Evolutionary conservation across 31 red algal species (phyloP), one percentile per base, ranked within the genome.

Genomic region (Odonthalia washingtoniensis): DNA sequence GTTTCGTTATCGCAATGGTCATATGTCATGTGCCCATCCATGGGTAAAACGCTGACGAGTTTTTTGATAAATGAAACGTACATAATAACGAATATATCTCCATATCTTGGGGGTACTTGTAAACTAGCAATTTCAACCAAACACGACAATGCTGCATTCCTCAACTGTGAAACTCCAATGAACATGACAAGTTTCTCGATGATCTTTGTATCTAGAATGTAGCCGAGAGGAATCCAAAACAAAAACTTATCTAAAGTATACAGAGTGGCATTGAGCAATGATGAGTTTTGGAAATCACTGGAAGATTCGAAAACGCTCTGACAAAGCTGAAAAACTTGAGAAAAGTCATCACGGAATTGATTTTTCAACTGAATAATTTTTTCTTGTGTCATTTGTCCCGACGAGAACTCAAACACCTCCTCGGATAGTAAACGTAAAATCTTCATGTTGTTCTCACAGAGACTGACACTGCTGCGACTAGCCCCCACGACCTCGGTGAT

Each of bases 391-490:
- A 99, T 96, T 65, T 99, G 84, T 30, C 94, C 97, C 9, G 67
- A 75, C 31, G 87, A 92, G 69, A 99, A 99, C 70, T 99, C 94
- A 73, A 99, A 99, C 38, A 99, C 97, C 72, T 99, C 97, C 72
- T 99, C 97, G 30, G 88, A 92, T 21, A 99, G 81, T 36, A 99
- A 72, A 26, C 85, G 73, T 3, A 99, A 70, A 89, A 99, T 99
- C 69, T 92, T 79, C 89, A 99, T 90, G 87, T 99, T 99, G 74
- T 99, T 99, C 75, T 99, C 97, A 84, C 97, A 99, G 12, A 96
- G 80, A n/a, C 80, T 87, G 42, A 89, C 87, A 39, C 81, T 90
- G 66, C 89, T 95, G 46, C 87, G 89, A 46, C 87, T 91, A 16
- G 97, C 91, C n/a, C 90, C 90, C 21, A 96, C 94, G 68, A 99